Evolutionary conservation across 75 land plant species (phyloP).

Genomic region (Sequoiadendron giganteum): DNA sequence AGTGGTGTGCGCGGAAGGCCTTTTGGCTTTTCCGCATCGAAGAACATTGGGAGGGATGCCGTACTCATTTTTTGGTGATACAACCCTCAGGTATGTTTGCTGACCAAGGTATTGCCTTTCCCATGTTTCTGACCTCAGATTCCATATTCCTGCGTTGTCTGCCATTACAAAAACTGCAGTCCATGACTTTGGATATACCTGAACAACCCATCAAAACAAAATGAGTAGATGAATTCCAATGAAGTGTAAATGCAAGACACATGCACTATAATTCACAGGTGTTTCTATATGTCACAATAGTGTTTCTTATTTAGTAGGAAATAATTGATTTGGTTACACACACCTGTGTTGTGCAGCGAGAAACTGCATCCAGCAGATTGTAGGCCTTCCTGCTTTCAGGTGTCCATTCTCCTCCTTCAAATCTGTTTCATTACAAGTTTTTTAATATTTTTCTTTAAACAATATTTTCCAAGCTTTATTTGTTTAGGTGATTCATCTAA

Average conservation of each 20-base stretch:
- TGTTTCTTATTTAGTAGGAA: no score
- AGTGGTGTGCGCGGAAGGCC: conserved; percentile 24
- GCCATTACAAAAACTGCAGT: conserved; percentile 52
- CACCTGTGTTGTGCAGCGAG: conserved; percentile 47
- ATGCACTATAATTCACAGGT: conserved; percentile 15
- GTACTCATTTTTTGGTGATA: conserved; percentile 38
- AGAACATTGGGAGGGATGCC: conserved; percentile 32
- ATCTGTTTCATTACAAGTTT: conserved; percentile 19
- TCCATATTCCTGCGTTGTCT: conserved; percentile 79
- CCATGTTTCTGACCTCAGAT: conserved; percentile 43
- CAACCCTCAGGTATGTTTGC: conserved; percentile 60
- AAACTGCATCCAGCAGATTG: conserved; percentile 66
- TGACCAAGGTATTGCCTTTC: conserved; percentile 68
- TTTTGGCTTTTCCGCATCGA: conserved; percentile 39
- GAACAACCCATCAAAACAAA: conserved; percentile 1
- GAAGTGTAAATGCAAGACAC: no score
- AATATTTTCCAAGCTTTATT: no score
- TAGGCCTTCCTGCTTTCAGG: conserved; percentile 44
- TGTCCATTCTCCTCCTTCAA: conserved; percentile 61
- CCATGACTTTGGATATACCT: conserved; percentile 74
- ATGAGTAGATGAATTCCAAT: not conserved
- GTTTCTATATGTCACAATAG: not conserved
- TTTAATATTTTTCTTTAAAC: no score
- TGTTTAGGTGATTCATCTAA: no score
- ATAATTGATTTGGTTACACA: not conserved